A percentile compares a stretch with the other conserved stretches of the same genome.
These are phyloP conservation scores for Umbelopsis sp. DNA, from an alignment of 192 early-diverging fungal species.

Conservation along the genomic window DNA sequence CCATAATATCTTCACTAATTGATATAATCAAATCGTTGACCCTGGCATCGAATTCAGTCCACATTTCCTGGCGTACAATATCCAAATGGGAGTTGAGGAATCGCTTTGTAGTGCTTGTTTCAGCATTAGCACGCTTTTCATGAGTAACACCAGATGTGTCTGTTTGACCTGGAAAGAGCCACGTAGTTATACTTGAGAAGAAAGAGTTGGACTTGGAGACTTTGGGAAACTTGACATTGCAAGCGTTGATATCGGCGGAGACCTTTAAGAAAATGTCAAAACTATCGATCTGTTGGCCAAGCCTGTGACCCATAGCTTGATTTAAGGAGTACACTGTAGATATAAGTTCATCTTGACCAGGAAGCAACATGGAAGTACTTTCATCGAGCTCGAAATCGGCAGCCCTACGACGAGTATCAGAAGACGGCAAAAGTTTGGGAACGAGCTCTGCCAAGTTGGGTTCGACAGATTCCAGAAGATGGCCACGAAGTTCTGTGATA, in stretches of 20 bases:
- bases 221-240: background rate
- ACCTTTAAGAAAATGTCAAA: background rate
- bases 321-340: conserved; percentile 4
- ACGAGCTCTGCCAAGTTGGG: background rate
- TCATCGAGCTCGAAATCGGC: background rate
- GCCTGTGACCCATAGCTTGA: conserved; percentile 2
- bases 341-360: background rate
- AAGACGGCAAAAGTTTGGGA: background rate
- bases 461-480: conserved; percentile 1
- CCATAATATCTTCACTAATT: conserved; percentile 2
- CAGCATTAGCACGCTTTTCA: background rate
- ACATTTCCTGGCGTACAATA: conserved; percentile 4
- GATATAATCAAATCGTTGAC: conserved; percentile 9
- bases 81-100: conserved; percentile 13
- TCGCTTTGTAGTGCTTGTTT: background rate
- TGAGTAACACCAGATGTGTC: background rate
- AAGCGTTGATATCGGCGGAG: background rate
- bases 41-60: background rate
- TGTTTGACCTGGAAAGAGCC: background rate
- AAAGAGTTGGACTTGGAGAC: background rate
- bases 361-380: background rate
- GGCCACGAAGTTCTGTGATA: background rate
- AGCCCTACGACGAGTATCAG: background rate
- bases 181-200: background rate
- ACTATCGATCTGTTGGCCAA: conserved; percentile 1